Percentiles rank a stretch among this genome's conserved stretches.
These are phyloP conservation scores for Infundibulicybe gibba DNA, from an alignment of 768 basidiomycete genomes.

Conservation along the genomic window DNA sequence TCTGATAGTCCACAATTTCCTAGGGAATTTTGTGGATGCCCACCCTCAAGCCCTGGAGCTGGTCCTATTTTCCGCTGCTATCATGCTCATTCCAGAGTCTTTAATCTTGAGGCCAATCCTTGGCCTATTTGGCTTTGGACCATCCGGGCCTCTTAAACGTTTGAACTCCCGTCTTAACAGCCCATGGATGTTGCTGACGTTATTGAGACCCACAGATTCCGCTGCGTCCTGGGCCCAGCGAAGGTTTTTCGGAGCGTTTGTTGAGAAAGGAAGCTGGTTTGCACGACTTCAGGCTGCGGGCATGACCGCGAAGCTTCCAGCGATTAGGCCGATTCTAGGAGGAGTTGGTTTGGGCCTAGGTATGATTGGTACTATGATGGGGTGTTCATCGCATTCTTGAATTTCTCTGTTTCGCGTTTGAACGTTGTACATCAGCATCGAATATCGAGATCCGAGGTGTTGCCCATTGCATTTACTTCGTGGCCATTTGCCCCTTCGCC, in stretches of 20 bases:
- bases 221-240: conserved; percentile 31
- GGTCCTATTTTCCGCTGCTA: conserved; percentile 17
- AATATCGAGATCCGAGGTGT: no score
- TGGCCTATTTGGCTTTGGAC: conserved; percentile 31
- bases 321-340: not conserved
- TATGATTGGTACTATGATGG: no score
- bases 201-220: conserved; percentile 19
- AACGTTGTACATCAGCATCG: no score
- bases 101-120: conserved; percentile 25
- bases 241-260: conserved; percentile 25
- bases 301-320: conserved; percentile 14
- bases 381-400: no score
- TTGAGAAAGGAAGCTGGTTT: conserved; percentile 30
- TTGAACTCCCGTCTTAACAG: not conserved
- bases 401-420: no score
- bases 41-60: conserved; percentile 14
- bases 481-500: no score
- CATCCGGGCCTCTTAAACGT: conserved; percentile 29
- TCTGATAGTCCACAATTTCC: not conserved
- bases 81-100: conserved; percentile 24
- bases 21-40: conserved; percentile 32
- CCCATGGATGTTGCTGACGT: not conserved
- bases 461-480: no score
- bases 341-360: no score
- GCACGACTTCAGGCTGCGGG: conserved; percentile 20